Evolutionary conservation across 2,329 filamentous ascomycete species (phyloP).

Genomic region (Exophiala lecanii-corni): DNA sequence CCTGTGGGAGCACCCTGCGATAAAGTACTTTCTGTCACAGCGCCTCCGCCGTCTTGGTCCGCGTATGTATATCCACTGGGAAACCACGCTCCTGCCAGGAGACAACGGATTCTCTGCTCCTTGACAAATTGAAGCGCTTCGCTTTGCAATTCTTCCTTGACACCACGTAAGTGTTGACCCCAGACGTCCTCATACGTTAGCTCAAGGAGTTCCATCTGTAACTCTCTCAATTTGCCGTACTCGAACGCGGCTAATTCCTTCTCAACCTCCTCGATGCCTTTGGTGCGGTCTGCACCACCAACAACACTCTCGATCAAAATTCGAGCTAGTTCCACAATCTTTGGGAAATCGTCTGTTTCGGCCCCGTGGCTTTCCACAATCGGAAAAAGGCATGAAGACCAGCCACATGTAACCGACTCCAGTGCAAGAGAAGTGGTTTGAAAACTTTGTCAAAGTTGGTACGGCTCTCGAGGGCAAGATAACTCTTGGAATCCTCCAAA

Average conservation of each 20-base stretch:
- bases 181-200: conserved; percentile 90
- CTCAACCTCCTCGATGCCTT: conserved; percentile 81
- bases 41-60: conserved; percentile 35
- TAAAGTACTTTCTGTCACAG: conserved; percentile 34
- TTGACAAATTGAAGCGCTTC: conserved; percentile 95
- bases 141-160: conserved; percentile 84
- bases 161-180: conserved; percentile 82
- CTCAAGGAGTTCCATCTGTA: conserved; percentile 91
- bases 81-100: conserved; percentile 90
- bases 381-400: conserved; percentile 83
- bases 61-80: conserved; percentile 49
- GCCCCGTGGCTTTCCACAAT: conserved; percentile 87
- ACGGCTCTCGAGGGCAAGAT: conserved; percentile 67
- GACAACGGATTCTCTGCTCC: conserved; percentile 86
- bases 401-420: conserved; percentile 83
- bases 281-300: conserved; percentile 73
- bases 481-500: conserved; percentile 70
- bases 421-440: conserved; percentile 81
- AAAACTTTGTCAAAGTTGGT: conserved; percentile 83
- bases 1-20: conserved; percentile 44
- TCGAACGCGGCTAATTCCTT: conserved; percentile 85
- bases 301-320: conserved; percentile 88
- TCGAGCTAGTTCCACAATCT: conserved; percentile 83
- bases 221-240: conserved; percentile 67
- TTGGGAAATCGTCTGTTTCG: conserved; percentile 80